A percentile compares a stretch with the other conserved stretches of the same genome.
Evolutionary conservation across 2,329 filamentous ascomycete genomes (phyloP).

Genomic region (Phyllosticta citribraziliensis): DNA sequence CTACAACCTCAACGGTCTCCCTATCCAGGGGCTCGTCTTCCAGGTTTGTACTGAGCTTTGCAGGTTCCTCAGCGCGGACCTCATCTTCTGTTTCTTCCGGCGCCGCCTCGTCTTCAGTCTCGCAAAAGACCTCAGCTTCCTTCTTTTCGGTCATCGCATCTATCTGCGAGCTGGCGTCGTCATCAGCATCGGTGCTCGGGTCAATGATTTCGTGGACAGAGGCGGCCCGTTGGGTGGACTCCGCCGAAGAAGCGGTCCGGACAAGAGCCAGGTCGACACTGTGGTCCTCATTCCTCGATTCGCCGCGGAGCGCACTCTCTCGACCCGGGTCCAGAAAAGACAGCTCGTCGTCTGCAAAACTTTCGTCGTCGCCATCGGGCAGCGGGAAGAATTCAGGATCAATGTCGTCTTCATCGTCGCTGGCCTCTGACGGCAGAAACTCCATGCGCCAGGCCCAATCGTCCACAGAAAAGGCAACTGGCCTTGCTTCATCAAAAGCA

Average conservation of each 20-base stretch:
- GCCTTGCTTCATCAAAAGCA: not conserved
- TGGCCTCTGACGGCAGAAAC: not conserved
- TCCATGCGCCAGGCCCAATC: not conserved
- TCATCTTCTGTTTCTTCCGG: too few relatives aligned
- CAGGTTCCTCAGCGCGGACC: too few relatives aligned
- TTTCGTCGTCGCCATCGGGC: conserved; percentile 2
- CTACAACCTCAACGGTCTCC: too few relatives aligned
- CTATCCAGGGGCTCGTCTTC: too few relatives aligned
- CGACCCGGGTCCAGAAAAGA: not conserved
- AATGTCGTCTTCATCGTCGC: not conserved
- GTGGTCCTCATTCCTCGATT: not conserved
- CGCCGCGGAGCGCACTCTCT: not conserved
- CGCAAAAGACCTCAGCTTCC: too few relatives aligned
- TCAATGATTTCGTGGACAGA: not conserved
- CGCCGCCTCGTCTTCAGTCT: too few relatives aligned
- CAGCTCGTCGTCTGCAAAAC: conserved; percentile 6
- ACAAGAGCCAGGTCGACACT: not conserved
- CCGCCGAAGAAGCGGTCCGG: not conserved
- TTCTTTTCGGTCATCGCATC: too few relatives aligned
- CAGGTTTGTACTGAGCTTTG: too few relatives aligned
- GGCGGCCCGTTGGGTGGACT: not conserved
- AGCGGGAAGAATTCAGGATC: conserved; percentile 4
- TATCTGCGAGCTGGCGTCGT: too few relatives aligned
- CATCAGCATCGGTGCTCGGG: too few relatives aligned
- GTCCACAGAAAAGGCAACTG: not conserved